Conservation (phyloP, 352 stramenopile genomes). For the Elongisporangium senticosum region DNA sequence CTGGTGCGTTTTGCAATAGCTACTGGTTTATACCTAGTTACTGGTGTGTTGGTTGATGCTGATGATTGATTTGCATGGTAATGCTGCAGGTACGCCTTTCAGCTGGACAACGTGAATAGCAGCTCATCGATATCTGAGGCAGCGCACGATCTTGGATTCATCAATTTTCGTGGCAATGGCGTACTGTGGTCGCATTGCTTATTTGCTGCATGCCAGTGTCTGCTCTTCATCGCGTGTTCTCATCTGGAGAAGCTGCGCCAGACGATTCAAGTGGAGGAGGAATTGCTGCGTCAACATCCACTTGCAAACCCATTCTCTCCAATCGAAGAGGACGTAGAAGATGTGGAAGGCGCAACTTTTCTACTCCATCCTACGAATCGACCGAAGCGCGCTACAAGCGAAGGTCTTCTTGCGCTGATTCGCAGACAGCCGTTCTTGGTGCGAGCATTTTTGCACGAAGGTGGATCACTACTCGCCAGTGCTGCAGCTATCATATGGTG, state of each 20-base stretch:
- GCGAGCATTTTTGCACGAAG: conserved; percentile 62
- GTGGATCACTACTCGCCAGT: conserved; percentile 58
- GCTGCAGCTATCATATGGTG: conserved; percentile 66
- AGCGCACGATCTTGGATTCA: conserved; percentile 54
- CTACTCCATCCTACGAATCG: conserved; percentile 14
- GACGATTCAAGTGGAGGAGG: conserved; percentile 9
- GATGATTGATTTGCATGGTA: not conserved
- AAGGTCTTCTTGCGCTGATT: conserved; percentile 47
- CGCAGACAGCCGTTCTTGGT: conserved; percentile 57
- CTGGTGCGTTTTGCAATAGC: conserved; percentile 26
- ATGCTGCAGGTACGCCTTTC: conserved; percentile 42
- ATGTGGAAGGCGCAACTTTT: conserved; percentile 1
- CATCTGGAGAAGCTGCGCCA: conserved; percentile 71
- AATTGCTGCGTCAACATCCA: conserved; percentile 5
- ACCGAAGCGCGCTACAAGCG: conserved; percentile 13
- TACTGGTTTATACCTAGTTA: conserved; percentile 1
- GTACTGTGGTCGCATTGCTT: conserved; percentile 67
- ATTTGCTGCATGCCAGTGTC: conserved; percentile 43
- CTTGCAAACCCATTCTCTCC: conserved; percentile 1
- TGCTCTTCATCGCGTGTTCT: conserved; percentile 54
- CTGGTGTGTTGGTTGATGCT: not conserved
- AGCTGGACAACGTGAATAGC: conserved; percentile 33
- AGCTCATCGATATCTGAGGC: conserved; percentile 24
- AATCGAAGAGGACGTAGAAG: conserved; percentile 6
- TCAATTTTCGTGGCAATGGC: conserved; percentile 34